Evolutionary conservation across 2,329 filamentous ascomycete species (phyloP), one percentile per base, ranked within the genome.

Genomic region (Cladosporium sp.): DNA sequence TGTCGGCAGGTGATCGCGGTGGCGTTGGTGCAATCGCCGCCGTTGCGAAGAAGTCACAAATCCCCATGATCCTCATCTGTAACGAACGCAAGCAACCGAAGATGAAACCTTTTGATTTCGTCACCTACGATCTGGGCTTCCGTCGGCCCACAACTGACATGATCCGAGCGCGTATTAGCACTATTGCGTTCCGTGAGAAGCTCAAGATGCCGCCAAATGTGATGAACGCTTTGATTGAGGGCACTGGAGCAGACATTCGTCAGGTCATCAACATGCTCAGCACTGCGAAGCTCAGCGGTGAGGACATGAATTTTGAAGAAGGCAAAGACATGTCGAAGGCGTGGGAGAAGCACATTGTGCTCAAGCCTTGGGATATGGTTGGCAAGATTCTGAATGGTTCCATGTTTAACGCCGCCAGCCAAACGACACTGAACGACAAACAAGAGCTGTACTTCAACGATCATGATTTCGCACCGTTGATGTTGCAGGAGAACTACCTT

Each of bases 371-470:
- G 95, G 95, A 99, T 75, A 99, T 99, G 74, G 93, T 92, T 68
- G 87, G 91, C 76, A 97, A 97, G 81, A 92, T 99, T 76, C 86
- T 99, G 6, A 92, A 87, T 30, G 90, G 92, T 4, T 92, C 92
- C 44, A 87, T 97, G 79, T 99, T 98, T 79, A 86, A 91, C 28
- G 86, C 89, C 4, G 88, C 89, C 59, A 96, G 92, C 79, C 96
- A 92, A 71, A 84, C 92, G 3, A 96, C 92, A 0, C 82, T 99
- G 41, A 98, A 98, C 76, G 94, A 99, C 78, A 99, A 99, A 83
- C 95, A 96, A 69, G 94, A 99, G 79, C 87, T 99, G 1, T 99
- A 99, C 78, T 99, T 99, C 84, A 98, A 99, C 78, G 95, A 99
- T 74, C 95, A 99, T 75, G 95, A 99, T 74, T 96, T 98, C 80